Conservation (phyloP, 2,329 filamentous ascomycete species). For the Venturia asperata region DNA sequence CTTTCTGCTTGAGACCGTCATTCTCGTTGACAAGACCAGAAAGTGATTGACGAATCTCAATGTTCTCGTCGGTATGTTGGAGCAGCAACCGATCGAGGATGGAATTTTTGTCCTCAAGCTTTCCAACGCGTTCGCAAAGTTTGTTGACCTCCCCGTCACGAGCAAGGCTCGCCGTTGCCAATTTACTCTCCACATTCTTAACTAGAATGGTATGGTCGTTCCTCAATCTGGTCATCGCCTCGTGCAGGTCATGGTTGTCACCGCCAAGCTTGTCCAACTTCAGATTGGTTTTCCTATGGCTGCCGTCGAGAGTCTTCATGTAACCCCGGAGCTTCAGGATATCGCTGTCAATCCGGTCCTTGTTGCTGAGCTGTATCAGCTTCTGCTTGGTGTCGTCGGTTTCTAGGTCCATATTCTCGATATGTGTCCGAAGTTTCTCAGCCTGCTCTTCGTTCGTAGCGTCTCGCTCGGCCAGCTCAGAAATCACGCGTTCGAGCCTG, state of each 20-base stretch:
- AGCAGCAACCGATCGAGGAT: no score
- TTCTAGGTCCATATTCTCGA: neutral
- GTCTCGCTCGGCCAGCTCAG: neutral
- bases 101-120: neutral
- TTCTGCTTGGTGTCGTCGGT: neutral
- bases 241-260: neutral
- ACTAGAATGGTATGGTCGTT: neutral
- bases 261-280: neutral
- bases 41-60: neutral
- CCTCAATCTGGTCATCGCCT: neutral
- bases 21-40: neutral
- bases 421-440: neutral
- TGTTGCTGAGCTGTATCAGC: neutral
- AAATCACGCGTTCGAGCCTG: neutral
- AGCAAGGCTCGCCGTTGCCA: neutral
- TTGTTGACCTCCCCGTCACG: neutral
- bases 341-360: neutral
- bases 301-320: neutral
- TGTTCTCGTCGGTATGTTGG: no score
- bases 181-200: neutral
- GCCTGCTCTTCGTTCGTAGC: neutral
- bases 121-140: neutral
- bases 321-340: neutral
- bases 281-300: neutral
- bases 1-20: neutral